Base-by-base conservation (phyloP, 352 stramenopile genomes). In the Phytopythium vexans region DNA sequence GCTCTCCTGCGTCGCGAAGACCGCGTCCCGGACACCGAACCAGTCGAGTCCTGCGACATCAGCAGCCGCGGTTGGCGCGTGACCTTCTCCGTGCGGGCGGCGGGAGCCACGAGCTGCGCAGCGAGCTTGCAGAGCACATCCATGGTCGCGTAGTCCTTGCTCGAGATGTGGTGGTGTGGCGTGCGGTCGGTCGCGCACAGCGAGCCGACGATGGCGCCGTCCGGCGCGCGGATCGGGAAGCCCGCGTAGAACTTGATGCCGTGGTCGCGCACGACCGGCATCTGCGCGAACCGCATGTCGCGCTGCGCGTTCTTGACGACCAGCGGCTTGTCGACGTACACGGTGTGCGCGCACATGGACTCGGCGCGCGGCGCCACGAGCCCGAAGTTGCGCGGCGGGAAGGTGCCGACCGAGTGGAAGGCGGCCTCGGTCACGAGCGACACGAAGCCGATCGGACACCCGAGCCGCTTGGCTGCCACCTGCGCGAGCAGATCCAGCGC, bases 131-230 rank as follows among this genome's bases (percentile, higher is more conserved):
- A 58, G 14, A 88, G 67, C 54, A 62, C 68, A 49, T 86, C 59
- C 77, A 86, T 86, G 6, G 74, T 86, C n/a, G 74, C 74, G 49
- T 86, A 88, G 49, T 88, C 72, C 54, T 82, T 82, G 37, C 72
- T 78, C 1, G 72, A 71, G 54, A 88, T 81, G 56, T 76, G 71
- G 47, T 73, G 61, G 53, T 84, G 74, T 4, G 74, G 58, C 12
- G 56, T 45, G 2, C 56, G 50, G 42, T 88, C 77, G 6, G 60
- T 64, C 8, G 72, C 50, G 39, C 74, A 82, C 14, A 88, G 46
- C 14, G 67, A 74, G 4, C 70, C 74, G 5, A 86, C 60, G 6
- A 86, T 71, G 2, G 67, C 68, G 1, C 75, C 75, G 15, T 70
- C 74, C 0, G 74, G 73, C 0, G 70, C 72, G 45, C 47, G 56